Conservation (phyloP, 2,329 filamentous ascomycete species). For the Nemania sp. region DNA sequence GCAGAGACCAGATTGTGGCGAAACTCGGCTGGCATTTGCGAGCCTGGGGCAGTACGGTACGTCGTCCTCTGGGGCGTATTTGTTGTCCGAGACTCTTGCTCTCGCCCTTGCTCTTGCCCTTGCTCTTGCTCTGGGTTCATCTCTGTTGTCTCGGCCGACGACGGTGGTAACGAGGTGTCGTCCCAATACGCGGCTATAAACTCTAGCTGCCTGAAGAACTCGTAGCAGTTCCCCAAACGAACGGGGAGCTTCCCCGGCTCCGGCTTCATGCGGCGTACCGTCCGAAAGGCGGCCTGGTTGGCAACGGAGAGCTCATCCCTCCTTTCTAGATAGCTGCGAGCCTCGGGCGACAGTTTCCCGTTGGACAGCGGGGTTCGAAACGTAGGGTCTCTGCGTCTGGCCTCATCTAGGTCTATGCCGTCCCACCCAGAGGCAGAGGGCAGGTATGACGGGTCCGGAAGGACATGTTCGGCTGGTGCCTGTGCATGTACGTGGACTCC, state of each 20-base stretch:
- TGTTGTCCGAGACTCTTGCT: slow-evolving; percentile 18
- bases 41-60: slow-evolving; percentile 55
- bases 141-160: not conserved
- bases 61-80: slow-evolving; percentile 32
- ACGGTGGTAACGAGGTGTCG: slow-evolving; percentile 54
- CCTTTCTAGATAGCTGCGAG: slow-evolving; percentile 62
- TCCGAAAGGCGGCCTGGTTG: slow-evolving; percentile 65
- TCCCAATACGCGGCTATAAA: slow-evolving; percentile 64
- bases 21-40: slow-evolving; percentile 62
- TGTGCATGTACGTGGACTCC: slow-evolving; percentile 60
- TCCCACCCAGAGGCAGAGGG: slow-evolving; percentile 61
- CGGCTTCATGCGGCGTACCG: slow-evolving; percentile 61
- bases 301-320: slow-evolving; percentile 58
- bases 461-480: slow-evolving; percentile 51
- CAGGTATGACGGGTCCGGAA: slow-evolving; percentile 58
- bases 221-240: slow-evolving; percentile 66
- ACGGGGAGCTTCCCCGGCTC: slow-evolving; percentile 57
- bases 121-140: slow-evolving; percentile 24
- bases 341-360: slow-evolving; percentile 60
- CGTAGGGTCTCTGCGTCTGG: slow-evolving; percentile 52
- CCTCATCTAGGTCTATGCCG: slow-evolving; percentile 53
- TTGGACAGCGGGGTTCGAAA: slow-evolving; percentile 57
- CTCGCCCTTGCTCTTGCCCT: slow-evolving; percentile 26
- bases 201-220: slow-evolving; percentile 68
- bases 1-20: slow-evolving; percentile 61